phyloP scores from a whole-genome alignment of 2,329 filamentous ascomycete species.

The Colletotrichum falcatum region DNA sequence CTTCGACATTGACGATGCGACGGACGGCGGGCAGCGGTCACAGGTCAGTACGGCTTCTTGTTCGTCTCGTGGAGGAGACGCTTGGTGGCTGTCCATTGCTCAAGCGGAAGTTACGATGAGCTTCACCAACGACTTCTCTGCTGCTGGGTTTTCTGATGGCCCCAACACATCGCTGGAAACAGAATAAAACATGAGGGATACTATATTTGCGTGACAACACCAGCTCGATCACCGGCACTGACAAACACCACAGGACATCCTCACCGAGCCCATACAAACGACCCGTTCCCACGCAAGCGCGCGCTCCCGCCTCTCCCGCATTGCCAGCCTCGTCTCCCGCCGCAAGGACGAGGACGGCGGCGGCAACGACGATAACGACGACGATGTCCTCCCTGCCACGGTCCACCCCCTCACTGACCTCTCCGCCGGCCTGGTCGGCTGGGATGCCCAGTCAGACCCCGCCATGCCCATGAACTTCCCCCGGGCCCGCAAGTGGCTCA shows the following conservation, averaged over 20 bases:
- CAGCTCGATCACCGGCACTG: neutral
- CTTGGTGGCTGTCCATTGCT: neutral
- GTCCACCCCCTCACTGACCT: constrained; percentile 64
- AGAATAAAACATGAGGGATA: neutral
- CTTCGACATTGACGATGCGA: constrained; percentile 32
- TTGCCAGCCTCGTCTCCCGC: constrained; percentile 43
- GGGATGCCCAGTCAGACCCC: constrained; percentile 70
- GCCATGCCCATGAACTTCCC: constrained; percentile 70
- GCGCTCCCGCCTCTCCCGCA: constrained; percentile 44
- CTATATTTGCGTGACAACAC: neutral
- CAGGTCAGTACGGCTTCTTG: constrained; percentile 14
- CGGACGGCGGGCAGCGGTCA: constrained; percentile 37
- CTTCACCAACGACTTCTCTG: neutral
- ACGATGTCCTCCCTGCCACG: constrained; percentile 50
- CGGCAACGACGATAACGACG: constrained; percentile 34
- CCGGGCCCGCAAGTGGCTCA: constrained; percentile 66
- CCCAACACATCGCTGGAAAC: neutral
- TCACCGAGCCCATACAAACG: constrained; percentile 17
- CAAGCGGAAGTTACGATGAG: neutral
- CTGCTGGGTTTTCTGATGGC: neutral
- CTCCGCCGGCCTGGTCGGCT: constrained; percentile 66
- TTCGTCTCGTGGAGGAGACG: neutral
- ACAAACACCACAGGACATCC: constrained; percentile 11
- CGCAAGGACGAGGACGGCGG: constrained; percentile 41
- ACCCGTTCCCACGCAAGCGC: constrained; percentile 42